Conservation (phyloP, 139 green algal species). For the Micractinium sp. region DNA sequence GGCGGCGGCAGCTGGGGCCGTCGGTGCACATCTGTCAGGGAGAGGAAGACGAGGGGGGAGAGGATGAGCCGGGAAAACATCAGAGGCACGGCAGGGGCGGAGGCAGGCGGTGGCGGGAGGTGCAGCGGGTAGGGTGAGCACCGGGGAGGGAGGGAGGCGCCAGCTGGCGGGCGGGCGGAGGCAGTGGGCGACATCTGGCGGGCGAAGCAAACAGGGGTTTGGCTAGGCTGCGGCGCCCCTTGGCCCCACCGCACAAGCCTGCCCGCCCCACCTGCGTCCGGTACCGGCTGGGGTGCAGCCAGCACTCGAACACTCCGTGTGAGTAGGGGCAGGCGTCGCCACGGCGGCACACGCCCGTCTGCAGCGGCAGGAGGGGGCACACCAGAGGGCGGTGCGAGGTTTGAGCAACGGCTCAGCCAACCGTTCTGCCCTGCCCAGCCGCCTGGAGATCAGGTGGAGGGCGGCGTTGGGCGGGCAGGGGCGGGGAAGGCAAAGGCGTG, state of each 20-base stretch:
- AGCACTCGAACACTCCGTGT: conserved; percentile 98
- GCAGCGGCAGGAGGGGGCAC: not conserved
- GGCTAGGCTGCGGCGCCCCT: not conserved
- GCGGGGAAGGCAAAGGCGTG: too few relatives aligned
- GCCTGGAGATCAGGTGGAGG: too few relatives aligned
- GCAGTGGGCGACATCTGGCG: too few relatives aligned
- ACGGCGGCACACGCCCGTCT: conserved; percentile 81
- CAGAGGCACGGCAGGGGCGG: not conserved
- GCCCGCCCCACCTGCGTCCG: conserved; percentile 70
- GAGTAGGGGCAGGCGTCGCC: conserved; percentile 91
- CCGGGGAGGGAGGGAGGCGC: not conserved
- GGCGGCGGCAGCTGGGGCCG: conserved; percentile 81
- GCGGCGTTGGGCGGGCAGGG: too few relatives aligned
- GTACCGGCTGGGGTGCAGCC: conserved; percentile 95
- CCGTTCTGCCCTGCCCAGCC: too few relatives aligned
- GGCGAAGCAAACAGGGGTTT: not conserved
- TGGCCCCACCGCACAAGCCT: not conserved
- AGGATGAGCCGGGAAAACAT: too few relatives aligned
- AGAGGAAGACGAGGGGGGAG: not conserved
- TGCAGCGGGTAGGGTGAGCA: not conserved
- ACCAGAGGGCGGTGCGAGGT: not conserved
- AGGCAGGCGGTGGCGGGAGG: too few relatives aligned
- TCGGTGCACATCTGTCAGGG: conserved; percentile 92
- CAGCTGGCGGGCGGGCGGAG: not conserved
- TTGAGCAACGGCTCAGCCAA: not conserved